Conservation (phyloP, 768 basidiomycete genomes). For the Sistotremastrum suecicum region DNA sequence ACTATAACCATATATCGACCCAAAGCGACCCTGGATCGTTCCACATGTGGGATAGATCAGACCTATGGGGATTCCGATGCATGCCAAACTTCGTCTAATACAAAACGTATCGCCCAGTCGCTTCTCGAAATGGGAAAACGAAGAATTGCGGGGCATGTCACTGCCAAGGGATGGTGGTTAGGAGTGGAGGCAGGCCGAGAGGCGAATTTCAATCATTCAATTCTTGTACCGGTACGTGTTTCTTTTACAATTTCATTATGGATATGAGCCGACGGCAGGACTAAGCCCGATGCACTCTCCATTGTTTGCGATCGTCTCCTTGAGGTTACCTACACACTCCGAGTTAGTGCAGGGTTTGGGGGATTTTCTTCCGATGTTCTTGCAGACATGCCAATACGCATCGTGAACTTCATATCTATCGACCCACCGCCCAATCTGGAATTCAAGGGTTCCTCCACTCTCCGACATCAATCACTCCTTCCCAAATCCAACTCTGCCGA, state of each 20-base stretch:
- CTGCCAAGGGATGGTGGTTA: conserved; percentile 82
- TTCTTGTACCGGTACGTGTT: conserved; percentile 61
- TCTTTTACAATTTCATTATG: background rate
- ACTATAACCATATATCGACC: conserved; percentile 56
- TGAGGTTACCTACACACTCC: conserved; percentile 64
- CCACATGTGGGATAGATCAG: conserved; percentile 9
- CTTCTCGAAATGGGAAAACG: conserved; percentile 52
- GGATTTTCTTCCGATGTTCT: conserved; percentile 46
- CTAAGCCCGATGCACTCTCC: conserved; percentile 54
- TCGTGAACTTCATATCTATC: conserved; percentile 76
- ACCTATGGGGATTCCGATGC: conserved; percentile 35
- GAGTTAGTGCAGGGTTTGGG: conserved; percentile 47
- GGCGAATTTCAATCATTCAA: conserved; percentile 49
- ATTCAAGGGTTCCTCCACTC: too few relatives aligned
- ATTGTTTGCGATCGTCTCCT: conserved; percentile 54
- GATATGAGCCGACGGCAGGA: background rate
- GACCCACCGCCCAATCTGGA: conserved; percentile 50
- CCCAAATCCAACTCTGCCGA: too few relatives aligned
- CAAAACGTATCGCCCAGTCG: conserved; percentile 52
- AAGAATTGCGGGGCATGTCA: conserved; percentile 53
- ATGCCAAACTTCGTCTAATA: conserved; percentile 45
- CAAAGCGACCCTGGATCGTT: conserved; percentile 23
- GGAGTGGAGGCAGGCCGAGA: conserved; percentile 55
- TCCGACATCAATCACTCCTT: too few relatives aligned
- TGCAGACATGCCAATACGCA: conserved; percentile 57